A percentile compares a stretch with the other conserved stretches of the same genome.
Evolutionary conservation across 2,329 filamentous ascomycete genomes (phyloP).

Genomic region (Diatrype stigma): DNA sequence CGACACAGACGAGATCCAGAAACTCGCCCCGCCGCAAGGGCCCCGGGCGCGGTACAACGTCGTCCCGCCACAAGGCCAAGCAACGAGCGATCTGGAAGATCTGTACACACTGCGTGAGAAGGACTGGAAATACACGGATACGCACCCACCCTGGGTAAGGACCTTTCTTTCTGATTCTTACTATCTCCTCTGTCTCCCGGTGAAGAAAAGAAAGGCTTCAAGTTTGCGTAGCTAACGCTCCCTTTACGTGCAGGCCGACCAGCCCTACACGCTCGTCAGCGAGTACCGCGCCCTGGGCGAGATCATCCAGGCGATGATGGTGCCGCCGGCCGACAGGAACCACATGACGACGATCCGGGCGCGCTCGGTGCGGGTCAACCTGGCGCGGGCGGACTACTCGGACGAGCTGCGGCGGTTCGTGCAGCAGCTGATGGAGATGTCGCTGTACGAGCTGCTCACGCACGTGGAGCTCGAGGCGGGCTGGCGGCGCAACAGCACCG

Average conservation of each 20-base stretch:
- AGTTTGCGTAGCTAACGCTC: constrained; percentile 12
- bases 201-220: too few species aligned
- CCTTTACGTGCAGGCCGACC: constrained; percentile 12
- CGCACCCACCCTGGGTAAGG: constrained; percentile 23
- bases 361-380: constrained; percentile 7
- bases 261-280: constrained; percentile 27
- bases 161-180: too few species aligned
- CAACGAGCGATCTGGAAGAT: constrained; percentile 8
- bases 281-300: constrained; percentile 27
- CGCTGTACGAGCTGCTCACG: constrained; percentile 5
- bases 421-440: constrained; percentile 19
- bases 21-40: constrained; percentile 20
- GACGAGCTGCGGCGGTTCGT: constrained; percentile 18
- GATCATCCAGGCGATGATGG: constrained; percentile 28
- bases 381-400: constrained; percentile 14
- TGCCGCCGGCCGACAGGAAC: constrained; percentile 9
- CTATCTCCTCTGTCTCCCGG: background rate
- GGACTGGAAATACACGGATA: constrained; percentile 11
- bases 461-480: constrained; percentile 10
- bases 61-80: constrained; percentile 14
- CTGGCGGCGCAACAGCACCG: background rate
- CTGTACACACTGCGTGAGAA: constrained; percentile 16
- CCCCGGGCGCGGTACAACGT: constrained; percentile 13
- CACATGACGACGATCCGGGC: constrained; percentile 12
- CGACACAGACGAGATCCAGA: constrained; percentile 4